Evolutionary conservation across 345 rosid genomes (phyloP), one percentile per base, ranked within the genome.

Genomic region (Populus nigra): DNA sequence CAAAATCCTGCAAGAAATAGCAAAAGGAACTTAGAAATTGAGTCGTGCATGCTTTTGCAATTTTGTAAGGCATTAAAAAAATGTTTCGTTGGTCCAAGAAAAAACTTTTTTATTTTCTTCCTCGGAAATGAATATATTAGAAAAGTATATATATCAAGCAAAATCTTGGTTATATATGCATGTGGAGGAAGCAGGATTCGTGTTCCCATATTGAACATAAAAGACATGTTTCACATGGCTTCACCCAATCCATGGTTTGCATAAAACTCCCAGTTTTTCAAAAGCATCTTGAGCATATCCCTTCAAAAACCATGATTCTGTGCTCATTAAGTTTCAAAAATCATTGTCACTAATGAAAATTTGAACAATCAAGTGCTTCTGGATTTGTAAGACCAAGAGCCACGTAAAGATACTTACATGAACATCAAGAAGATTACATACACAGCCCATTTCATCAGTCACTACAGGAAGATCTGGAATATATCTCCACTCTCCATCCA

Each of bases 401-500:
- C 33, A 49, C 53, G 65, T 59, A 12, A 23, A 17, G 77, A 72
- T 76, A 84, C 98, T 87, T 83, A 96, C 99, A 73, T 88, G 75
- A 84, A 92, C 97, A 73, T 93, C 92, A 33, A 92, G 94, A 80
- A 96, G 82, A 89, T 96, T 96, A 82, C 93, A 93, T 74, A 83
- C 85, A 49, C 78, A 72, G 78, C 94, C 94, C 81, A 78, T 66
- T 78, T 88, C 97, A 85, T 94, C 93, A 23, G 91, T 83, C 59
- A 86, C 87, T 81, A 72, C 88, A 61, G 98, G 98, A 66, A 92
- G 86, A 79, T 93, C 99, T 11, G 99, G 95, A 36, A 79, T 79
- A 88, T 91, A 78, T 90, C 91, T 93, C 90, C 83, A 79, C 76
- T 96, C 89, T 18, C 97, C 98, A 78, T 96, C 99, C 13, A 94